Evolutionary conservation across 176 grass and related monocot species (phyloP).

Genomic region (Panicum miliaceum): DNA sequence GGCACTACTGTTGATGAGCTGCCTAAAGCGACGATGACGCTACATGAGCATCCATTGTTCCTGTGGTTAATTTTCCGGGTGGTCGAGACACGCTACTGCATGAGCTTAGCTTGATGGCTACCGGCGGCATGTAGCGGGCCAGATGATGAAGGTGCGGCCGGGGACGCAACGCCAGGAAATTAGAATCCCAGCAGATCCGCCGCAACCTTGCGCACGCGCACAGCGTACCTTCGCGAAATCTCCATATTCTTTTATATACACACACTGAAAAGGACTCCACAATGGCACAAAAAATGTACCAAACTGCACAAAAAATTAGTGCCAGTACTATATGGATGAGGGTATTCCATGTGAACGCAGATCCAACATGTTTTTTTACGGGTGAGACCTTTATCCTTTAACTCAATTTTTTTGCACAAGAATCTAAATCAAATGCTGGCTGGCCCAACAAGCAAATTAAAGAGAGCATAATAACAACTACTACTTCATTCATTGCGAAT

Average conservation of each 20-base stretch:
- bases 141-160: background rate
- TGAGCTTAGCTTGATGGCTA: slow-evolving; percentile 1
- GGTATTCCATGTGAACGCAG: background rate
- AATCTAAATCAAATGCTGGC: too few species aligned
- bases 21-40: background rate
- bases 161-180: background rate
- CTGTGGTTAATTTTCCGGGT: background rate
- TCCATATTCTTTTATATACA: background rate
- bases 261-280: background rate
- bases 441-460: too few species aligned
- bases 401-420: background rate
- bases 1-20: background rate
- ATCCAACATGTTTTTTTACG: background rate
- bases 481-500: too few species aligned
- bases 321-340: too few species aligned
- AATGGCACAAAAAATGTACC: background rate
- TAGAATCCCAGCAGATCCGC: slow-evolving; percentile 18
- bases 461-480: too few species aligned
- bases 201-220: background rate
- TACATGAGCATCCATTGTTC: background rate
- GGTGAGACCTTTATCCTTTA: background rate
- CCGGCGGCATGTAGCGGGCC: background rate
- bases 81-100: background rate
- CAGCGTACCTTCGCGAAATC: slow-evolving; percentile 5
- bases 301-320: background rate